Conservation (phyloP, 2,329 filamentous ascomycete species). For the Pyrenophora tritici-repentis region DNA sequence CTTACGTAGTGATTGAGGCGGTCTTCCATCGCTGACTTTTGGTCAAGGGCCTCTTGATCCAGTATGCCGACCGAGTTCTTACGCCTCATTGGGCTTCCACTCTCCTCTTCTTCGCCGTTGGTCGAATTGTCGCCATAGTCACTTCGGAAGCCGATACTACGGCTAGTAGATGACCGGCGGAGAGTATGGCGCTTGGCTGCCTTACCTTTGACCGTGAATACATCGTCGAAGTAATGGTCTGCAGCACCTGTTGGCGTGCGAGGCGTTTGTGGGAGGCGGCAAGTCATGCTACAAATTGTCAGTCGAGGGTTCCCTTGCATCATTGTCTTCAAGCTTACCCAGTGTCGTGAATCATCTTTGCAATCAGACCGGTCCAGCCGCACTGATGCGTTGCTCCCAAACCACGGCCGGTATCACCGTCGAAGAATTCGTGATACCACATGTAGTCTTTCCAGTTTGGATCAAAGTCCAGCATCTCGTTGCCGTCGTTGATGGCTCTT, state of each 20-base stretch:
- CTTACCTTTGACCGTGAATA: conserved; percentile 64
- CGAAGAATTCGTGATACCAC: conserved; percentile 98
- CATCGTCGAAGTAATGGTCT: conserved; percentile 93
- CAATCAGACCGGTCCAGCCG: conserved; percentile 94
- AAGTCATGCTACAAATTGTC: conserved; percentile 46
- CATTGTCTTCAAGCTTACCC: conserved; percentile 66
- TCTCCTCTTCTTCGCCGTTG: conserved; percentile 44
- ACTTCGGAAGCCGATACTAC: conserved; percentile 82
- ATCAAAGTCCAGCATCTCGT: conserved; percentile 86
- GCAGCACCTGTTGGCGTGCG: conserved; percentile 83
- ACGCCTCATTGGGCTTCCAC: conserved; percentile 39
- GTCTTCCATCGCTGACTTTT: conserved; percentile 50
- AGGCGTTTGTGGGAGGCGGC: conserved; percentile 74
- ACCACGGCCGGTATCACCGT: conserved; percentile 86
- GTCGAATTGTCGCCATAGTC: conserved; percentile 63
- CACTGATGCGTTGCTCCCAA: conserved; percentile 93
- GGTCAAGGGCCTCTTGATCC: conserved; percentile 55
- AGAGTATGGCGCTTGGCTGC: conserved; percentile 59
- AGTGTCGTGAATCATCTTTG: conserved; percentile 96
- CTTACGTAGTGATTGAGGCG: conserved; percentile 82
- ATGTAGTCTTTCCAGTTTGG: conserved; percentile 90
- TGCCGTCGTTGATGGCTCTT: conserved; percentile 84
- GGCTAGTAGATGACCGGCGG: conserved; percentile 78
- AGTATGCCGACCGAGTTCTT: conserved; percentile 58
- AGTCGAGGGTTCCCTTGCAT: conserved; percentile 41